These are phyloP conservation scores for Arabidopsis arenosa DNA, from an alignment of 345 rosid genomes.

Conservation along the genomic window DNA sequence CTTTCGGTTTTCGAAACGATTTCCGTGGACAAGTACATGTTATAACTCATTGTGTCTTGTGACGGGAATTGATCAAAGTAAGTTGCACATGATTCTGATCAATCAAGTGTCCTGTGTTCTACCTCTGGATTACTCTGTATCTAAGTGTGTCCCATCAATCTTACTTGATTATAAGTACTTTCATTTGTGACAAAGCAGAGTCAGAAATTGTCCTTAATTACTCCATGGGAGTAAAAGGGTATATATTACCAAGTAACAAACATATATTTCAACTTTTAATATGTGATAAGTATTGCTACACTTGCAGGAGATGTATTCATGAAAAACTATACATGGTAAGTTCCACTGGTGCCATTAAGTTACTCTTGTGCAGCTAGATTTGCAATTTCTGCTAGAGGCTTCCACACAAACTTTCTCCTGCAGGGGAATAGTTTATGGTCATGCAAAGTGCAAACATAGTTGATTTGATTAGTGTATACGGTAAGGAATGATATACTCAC, in stretches of 20 bases:
- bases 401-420: slow-evolving; percentile 94
- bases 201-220: background rate
- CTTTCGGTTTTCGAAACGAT: background rate
- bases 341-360: background rate
- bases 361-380: slow-evolving; percentile 51
- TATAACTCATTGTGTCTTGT: slow-evolving; percentile 23
- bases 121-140: background rate
- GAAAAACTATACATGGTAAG: slow-evolving; percentile 31
- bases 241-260: background rate
- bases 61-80: background rate
- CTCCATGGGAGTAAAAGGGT: background rate
- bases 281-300: slow-evolving; percentile 28
- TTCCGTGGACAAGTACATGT: background rate
- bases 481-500: slow-evolving; percentile 44
- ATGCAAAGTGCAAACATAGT: background rate
- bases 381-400: slow-evolving; percentile 77
- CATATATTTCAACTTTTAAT: background rate
- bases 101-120: slow-evolving; percentile 8
- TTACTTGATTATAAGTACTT: background rate
- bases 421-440: slow-evolving; percentile 21
- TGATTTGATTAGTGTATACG: background rate
- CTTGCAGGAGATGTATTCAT: slow-evolving; percentile 15
- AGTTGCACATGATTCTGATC: slow-evolving; percentile 3
- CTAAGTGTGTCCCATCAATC: background rate
- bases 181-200: slow-evolving; percentile 6